Evolutionary conservation across 257 asterid genomes (phyloP), one percentile per base, ranked within the genome.

Genomic region (Nicotiana tabacum): DNA sequence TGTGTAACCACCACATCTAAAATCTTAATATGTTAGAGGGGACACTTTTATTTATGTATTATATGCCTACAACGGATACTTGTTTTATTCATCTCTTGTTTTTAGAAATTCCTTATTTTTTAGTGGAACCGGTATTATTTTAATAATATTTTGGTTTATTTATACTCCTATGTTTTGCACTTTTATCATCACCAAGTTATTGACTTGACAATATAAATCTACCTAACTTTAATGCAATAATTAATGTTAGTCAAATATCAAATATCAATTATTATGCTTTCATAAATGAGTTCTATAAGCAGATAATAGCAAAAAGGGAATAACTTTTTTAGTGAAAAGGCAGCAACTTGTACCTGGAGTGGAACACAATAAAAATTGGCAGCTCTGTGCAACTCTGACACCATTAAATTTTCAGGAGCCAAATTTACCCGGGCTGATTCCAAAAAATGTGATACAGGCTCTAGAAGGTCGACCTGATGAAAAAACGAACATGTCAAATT

Each of bases 391-490:
- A 87, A 89, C 55, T 88, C 93, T 0, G 92, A 82, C 85, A 90
- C 95, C 87, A 84, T 89, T 88, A 90, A 82, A 87, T 90, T 90
- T 82, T 91, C 97, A 21, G 94, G 90, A 66, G 95, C 89, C 90
- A 96, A 88, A 88, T 90, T 94, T 69, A 46, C 81, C n/a, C 94
- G 92, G 81, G 99, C 99, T 83, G 97, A 84, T 66, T 93, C 97
- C 77, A 96, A 89, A 87, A 96, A 96, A 93, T 93, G 98, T 53
- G 96, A 83, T 30, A 94, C 98, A 37, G 99, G 98, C 86, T 96
- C 99, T 24, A 91, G 97, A 77, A 96, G 98, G 89, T 94, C 99
- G 86, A 94, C 97, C 99, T 93, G 91, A 88, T 82, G 74, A 51
- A 57, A 82, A 57, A 80, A 43, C 16, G 83, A 64, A 78, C 74